phyloP scores from a whole-genome alignment of 1,284 basidiomycete genomes.

The Irpex rosettiformis region DNA sequence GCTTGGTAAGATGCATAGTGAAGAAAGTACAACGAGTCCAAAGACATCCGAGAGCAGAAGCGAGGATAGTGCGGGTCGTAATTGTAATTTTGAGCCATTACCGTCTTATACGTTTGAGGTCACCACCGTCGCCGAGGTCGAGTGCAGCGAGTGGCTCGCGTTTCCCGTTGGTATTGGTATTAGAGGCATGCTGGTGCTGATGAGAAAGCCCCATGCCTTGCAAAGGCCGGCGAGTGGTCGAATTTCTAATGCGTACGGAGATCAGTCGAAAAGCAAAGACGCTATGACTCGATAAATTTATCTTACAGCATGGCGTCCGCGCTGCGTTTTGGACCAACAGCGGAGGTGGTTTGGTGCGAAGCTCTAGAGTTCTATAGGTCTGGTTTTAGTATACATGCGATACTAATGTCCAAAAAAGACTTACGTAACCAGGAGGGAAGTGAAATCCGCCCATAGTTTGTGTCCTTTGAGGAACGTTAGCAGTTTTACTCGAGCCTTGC shows the following conservation, averaged over 20 bases:
- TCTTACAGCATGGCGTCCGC: constrained; percentile 39
- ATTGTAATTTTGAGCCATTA: too few relatives aligned
- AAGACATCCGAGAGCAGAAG: too few relatives aligned
- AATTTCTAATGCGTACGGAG: constrained; percentile 9
- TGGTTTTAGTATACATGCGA: neutral
- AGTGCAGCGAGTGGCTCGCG: constrained; percentile 37
- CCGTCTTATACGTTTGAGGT: constrained; percentile 45
- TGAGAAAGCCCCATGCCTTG: constrained; percentile 48
- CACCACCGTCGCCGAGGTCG: constrained; percentile 40
- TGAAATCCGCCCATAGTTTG: constrained; percentile 51
- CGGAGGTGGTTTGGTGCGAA: neutral
- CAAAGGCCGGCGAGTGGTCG: constrained; percentile 18
- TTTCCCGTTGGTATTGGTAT: constrained; percentile 11
- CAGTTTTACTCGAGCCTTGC: neutral
- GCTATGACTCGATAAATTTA: neutral
- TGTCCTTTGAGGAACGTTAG: constrained; percentile 11
- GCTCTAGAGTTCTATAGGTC: constrained; percentile 1
- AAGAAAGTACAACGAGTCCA: too few relatives aligned
- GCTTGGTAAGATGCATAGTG: too few relatives aligned
- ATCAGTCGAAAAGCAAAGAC: constrained; percentile 1
- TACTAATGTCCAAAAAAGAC: neutral
- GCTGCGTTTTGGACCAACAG: constrained; percentile 33
- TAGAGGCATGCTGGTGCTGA: constrained; percentile 17
- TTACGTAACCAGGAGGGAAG: constrained; percentile 45
- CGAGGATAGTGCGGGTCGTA: too few relatives aligned